Evolutionary conservation across 352 stramenopile species (phyloP), one percentile per base, ranked within the genome.

Genomic region (Phytopythium vexans): DNA sequence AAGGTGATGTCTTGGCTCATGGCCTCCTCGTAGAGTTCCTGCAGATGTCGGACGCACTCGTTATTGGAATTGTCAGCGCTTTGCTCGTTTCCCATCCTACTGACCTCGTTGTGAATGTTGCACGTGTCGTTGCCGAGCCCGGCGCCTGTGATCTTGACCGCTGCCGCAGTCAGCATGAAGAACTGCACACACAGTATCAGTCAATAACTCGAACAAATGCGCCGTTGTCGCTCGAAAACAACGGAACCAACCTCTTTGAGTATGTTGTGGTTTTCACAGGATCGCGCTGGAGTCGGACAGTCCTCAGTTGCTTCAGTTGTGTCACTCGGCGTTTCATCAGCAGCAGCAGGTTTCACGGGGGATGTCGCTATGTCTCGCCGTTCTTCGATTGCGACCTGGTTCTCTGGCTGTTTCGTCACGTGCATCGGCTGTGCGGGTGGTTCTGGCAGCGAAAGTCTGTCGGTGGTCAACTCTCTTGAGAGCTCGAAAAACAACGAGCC

Each of bases 151-250:
- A 81, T 79, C 54, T 86, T 86, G 40, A 86, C 64, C 4, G 74
- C 74, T 8, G 74, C 70, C 0, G 74, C 74, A 3, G 74, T 86
- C 33, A 86, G 54, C 59, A 83, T 61, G 55, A 86, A 83, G 63
- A 86, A 83, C 72, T 86, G 62, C 47, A 37, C 15, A 43, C 36
- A 54, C 40, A 55, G 54, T 55, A 74, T 46, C 21, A 54, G 48
- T n/a, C 6, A 5, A 36, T 39, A 21, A 33, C 37, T 62, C 56
- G 33, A 60, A n/a, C 21, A 65, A 53, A 7, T 41, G 46, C 54
- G 21, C 21, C 21, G 21, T 27, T 27, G 21, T 39, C 54, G 54
- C 40, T 62, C 64, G 15, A 54, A 46, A 15, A 47, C 40, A 10
- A 31, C 8, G 27, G 50, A 53, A 39, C 64, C 42, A 50, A 81